Evolutionary conservation across 345 rosid genomes (phyloP).

Genomic region (Triadica sebifera): DNA sequence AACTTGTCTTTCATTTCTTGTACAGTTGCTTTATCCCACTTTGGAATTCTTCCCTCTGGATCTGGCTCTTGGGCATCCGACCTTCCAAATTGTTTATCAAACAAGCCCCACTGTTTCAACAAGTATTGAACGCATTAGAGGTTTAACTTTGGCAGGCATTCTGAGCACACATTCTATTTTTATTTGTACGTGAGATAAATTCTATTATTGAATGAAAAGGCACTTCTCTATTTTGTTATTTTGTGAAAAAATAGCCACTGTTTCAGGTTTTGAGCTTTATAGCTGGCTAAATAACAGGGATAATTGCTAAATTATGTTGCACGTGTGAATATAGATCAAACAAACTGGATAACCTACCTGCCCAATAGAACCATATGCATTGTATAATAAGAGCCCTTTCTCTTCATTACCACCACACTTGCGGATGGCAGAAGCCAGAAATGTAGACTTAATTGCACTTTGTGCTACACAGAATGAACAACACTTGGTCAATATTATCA

Average conservation of each 20-base stretch:
- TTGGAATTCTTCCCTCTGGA: constrained; percentile 81
- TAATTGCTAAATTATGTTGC: neutral
- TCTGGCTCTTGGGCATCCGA: constrained; percentile 65
- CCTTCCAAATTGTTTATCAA: constrained; percentile 83
- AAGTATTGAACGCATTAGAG: constrained; percentile 8
- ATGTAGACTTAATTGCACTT: constrained; percentile 71
- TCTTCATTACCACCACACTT: constrained; percentile 95
- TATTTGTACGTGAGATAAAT: neutral
- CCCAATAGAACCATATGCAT: constrained; percentile 82
- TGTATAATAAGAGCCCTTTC: constrained; percentile 63
- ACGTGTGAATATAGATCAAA: neutral
- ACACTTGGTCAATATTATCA: constrained; percentile 1
- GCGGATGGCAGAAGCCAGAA: constrained; percentile 78
- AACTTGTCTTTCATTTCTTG: constrained; percentile 93
- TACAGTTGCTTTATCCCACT: constrained; percentile 73
- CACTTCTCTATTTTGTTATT: neutral
- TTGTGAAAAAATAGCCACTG: neutral
- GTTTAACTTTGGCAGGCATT: neutral
- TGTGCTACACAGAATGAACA: constrained; percentile 47
- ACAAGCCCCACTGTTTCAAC: constrained; percentile 75
- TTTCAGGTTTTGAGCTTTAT: neutral
- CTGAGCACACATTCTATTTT: neutral
- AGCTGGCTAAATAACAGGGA: neutral
- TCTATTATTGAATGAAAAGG: neutral
- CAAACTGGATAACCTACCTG: constrained; percentile 50